phyloP scores from a whole-genome alignment of 441 rosid species.

The Euphorbia corollata region DNA sequence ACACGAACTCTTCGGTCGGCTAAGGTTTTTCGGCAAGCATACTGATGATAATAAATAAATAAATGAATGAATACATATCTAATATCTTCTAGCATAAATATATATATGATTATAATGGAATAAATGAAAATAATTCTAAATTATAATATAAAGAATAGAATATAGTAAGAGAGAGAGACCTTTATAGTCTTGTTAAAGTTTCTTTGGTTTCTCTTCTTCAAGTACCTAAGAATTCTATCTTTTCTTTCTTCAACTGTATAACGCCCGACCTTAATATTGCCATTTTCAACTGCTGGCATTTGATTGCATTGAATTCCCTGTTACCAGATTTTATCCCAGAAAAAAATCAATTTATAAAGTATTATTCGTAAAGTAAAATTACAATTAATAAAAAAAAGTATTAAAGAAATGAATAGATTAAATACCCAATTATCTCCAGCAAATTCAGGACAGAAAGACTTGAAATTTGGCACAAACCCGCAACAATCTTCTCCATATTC shows the following conservation, averaged over 20 bases:
- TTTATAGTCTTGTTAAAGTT: slow-evolving; percentile 92
- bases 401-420: slow-evolving; percentile 5
- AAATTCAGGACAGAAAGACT: slow-evolving; percentile 34
- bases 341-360: not conserved
- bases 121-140: not conserved
- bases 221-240: slow-evolving; percentile 73
- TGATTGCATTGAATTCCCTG: slow-evolving; percentile 46
- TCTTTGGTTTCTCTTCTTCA: slow-evolving; percentile 88
- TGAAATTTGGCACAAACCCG: slow-evolving; percentile 37
- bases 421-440: slow-evolving; percentile 43
- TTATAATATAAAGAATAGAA: not conserved
- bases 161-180: slow-evolving; percentile 29
- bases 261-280: slow-evolving; percentile 51
- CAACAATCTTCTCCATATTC: slow-evolving; percentile 47
- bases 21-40: slow-evolving; percentile 88
- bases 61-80: not conserved
- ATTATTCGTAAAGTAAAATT: too few relatives aligned
- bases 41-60: slow-evolving; percentile 31
- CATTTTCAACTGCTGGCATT: slow-evolving; percentile 32
- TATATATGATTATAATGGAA: not conserved
- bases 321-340: not conserved
- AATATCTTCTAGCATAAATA: not conserved
- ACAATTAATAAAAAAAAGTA: too few relatives aligned
- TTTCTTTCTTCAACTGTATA: slow-evolving; percentile 82
- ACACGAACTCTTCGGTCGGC: slow-evolving; percentile 91